These are phyloP conservation scores for Pseudocercospora pini-densiflorae DNA, from an alignment of 2,329 filamentous ascomycete genomes.

Conservation along the genomic window DNA sequence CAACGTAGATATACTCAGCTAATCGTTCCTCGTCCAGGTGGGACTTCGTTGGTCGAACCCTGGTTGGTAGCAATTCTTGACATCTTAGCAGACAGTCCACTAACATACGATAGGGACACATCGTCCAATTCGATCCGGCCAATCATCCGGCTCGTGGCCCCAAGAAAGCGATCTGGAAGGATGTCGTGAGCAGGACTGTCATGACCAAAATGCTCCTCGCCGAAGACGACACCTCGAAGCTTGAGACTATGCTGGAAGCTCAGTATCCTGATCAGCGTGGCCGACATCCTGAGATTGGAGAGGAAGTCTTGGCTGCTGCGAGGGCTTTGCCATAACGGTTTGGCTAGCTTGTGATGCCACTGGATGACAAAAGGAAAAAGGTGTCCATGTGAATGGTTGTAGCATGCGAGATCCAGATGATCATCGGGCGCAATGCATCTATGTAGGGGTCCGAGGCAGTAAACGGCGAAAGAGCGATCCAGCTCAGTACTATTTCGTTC, in stretches of 20 bases:
- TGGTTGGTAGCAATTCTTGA: background rate
- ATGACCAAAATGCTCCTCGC: conserved; percentile 16
- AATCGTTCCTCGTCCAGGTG: background rate
- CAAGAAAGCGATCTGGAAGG: conserved; percentile 11
- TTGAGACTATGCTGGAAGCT: conserved; percentile 33
- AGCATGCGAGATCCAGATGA: too few relatives aligned
- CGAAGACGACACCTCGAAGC: conserved; percentile 24
- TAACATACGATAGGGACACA: conserved; percentile 10
- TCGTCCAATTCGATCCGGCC: conserved; percentile 16
- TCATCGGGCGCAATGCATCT: too few relatives aligned
- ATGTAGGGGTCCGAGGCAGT: too few relatives aligned
- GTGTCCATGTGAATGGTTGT: too few relatives aligned
- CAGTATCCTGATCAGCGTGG: conserved; percentile 30
- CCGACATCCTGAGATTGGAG: conserved; percentile 27
- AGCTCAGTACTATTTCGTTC: too few relatives aligned
- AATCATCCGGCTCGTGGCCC: conserved; percentile 1
- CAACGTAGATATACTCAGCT: background rate
- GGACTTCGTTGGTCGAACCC: conserved; percentile 8
- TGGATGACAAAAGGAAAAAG: too few relatives aligned
- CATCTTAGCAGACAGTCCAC: background rate
- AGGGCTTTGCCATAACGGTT: conserved; percentile 4
- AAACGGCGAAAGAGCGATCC: too few relatives aligned
- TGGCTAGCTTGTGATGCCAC: too few relatives aligned
- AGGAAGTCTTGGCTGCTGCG: conserved; percentile 22
- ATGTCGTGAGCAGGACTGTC: conserved; percentile 9